phyloP scores from a whole-genome alignment of 176 grass and related monocot species.

The Tillandsia fasciculata region DNA sequence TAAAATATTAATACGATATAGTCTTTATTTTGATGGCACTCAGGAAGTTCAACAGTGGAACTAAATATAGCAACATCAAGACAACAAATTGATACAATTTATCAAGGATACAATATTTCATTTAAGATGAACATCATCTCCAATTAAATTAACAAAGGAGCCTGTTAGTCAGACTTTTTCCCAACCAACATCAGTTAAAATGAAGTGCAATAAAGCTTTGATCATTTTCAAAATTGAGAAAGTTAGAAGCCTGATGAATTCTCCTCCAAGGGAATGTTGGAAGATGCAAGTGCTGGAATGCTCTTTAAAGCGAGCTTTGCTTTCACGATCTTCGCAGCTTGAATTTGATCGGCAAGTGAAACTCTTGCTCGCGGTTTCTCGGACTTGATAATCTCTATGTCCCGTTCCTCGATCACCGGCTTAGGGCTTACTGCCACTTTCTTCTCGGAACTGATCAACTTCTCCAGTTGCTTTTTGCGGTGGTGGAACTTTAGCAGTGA shows the following conservation, averaged over 20 bases:
- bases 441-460: background rate
- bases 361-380: background rate
- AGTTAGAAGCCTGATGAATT: background rate
- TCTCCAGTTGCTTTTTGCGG: background rate
- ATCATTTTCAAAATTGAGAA: background rate
- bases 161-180: no score
- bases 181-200: background rate
- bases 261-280: background rate
- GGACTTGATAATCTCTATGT: background rate
- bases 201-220: background rate
- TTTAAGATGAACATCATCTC: no score
- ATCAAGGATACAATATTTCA: no score
- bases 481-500: constrained; percentile 5
- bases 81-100: no score
- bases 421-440: background rate
- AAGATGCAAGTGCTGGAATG: background rate
- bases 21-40: no score
- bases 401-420: background rate
- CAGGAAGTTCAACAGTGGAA: no score
- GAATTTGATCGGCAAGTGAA: constrained; percentile 9
- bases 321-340: background rate
- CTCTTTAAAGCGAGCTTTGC: no score
- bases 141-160: no score
- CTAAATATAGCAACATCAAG: no score
- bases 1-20: no score